phyloP scores from a whole-genome alignment of 2,329 filamentous ascomycete genomes.

The Ophiostoma ips region DNA sequence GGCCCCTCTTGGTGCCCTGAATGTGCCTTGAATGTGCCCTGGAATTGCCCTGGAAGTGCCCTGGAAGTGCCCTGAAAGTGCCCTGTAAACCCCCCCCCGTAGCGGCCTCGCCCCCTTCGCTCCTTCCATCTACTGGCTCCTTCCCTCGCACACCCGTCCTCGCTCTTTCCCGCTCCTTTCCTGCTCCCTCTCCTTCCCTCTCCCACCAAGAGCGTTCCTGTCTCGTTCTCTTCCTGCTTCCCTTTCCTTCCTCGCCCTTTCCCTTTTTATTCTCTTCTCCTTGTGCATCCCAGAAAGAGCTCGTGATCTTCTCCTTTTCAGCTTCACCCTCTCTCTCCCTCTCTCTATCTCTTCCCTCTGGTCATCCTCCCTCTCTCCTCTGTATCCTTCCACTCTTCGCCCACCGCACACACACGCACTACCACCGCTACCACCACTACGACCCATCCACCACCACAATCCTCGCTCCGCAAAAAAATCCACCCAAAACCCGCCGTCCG shows the following conservation, averaged over 20 bases:
- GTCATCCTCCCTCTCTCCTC: too few relatives aligned
- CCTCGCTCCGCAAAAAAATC: background rate
- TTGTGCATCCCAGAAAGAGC: background rate
- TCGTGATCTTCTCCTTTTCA: background rate
- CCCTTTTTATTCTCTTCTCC: background rate
- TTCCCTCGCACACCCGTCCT: background rate
- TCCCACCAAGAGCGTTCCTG: background rate
- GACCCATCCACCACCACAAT: background rate
- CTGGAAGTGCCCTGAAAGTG: too few relatives aligned
- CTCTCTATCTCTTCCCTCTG: background rate
- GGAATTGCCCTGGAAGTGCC: too few relatives aligned
- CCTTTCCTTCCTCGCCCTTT: background rate
- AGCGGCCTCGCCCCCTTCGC: background rate
- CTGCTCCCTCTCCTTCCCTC: background rate
- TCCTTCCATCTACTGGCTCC: background rate
- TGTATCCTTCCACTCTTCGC: background rate
- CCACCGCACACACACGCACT: background rate
- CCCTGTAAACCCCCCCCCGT: background rate
- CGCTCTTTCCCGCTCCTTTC: conserved; percentile 2
- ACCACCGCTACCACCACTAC: background rate
- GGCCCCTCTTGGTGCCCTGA: too few relatives aligned
- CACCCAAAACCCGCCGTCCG: background rate
- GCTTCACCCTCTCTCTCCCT: background rate
- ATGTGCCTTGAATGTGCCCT: too few relatives aligned
- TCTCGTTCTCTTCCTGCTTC: background rate